Percentiles rank a stretch among this genome's conserved stretches.
Conservation (phyloP, 2,329 filamentous ascomycete genomes). For the Cadophora sp. region DNA sequence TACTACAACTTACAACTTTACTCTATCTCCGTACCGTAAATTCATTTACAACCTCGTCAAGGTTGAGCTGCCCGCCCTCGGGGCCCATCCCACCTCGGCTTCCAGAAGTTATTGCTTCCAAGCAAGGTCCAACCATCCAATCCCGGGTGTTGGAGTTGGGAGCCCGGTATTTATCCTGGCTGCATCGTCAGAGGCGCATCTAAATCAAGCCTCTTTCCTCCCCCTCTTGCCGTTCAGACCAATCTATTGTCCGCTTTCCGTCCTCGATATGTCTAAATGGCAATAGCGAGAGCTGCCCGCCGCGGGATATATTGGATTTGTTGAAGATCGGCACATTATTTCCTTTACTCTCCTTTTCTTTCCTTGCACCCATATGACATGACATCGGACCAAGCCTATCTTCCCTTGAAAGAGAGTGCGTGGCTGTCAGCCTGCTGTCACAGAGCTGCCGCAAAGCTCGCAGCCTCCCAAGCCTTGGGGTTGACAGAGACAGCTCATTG, state of each 20-base stretch:
- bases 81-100: constrained; percentile 10
- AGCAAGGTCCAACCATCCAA: neutral
- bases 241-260: constrained; percentile 9
- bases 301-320: constrained; percentile 17
- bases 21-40: too few relatives aligned
- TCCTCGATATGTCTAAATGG: constrained; percentile 8
- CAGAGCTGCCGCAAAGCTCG: constrained; percentile 25
- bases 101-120: constrained; percentile 13
- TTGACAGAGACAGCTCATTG: constrained; percentile 3
- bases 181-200: constrained; percentile 29
- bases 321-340: neutral
- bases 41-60: neutral
- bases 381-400: constrained; percentile 12
- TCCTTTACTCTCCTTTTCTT: neutral
- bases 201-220: constrained; percentile 25
- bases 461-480: constrained; percentile 23
- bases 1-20: too few relatives aligned
- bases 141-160: constrained; percentile 10
- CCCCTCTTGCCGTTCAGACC: constrained; percentile 13
- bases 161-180: constrained; percentile 15
- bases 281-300: constrained; percentile 3
- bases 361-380: neutral
- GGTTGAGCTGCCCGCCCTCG: neutral
- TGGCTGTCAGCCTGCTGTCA: constrained; percentile 26
- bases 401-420: constrained; percentile 3